Evolutionary conservation across 331 rosid genomes (phyloP), one percentile per base, ranked within the genome.

Genomic region (Erythrophleum ivorense): DNA sequence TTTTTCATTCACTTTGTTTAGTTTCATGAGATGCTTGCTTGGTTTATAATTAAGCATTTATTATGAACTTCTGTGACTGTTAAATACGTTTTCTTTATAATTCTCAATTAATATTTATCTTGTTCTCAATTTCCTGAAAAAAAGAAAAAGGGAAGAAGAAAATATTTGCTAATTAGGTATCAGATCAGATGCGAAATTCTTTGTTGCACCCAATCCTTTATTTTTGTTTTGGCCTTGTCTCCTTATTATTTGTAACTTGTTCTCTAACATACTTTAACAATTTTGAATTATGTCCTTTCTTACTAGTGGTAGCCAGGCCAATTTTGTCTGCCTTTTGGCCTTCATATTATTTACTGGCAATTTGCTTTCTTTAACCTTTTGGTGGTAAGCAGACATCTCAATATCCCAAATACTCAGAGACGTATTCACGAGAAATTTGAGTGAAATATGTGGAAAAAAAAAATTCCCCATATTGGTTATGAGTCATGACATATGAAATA

Each of bases 341-440:
- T 36, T 50, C 74, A 52, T 83, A 10, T 38, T 15, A 24, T 31
- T 24, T 68, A 18, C 64, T 19, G 65, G 36, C 54, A 33, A 49
- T 69, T 83, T 52, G 14, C 55, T 1, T 36, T 76, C 59, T 69
- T 19, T 59, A 70, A 59, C 67, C 85, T 77, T 78, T 43, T 13
- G 54, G 54, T 60, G 2, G 15, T 59, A 13, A 24, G 66, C 24
- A 16, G 40, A 24, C 36, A 60, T 60, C 66, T 24, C 38, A 24
- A 29, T 3, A 29, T 60, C 66, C 40, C 66, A 24, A 24, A 60
- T 24, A 60, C 38, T 59, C 10, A 0, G 40, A 60, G 13, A 24
- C 40, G 40, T 11, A 10, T 60, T 11, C 7, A 12, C 3, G 2
- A 60, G 66, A 60, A 29, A 60, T 60, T 60, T 10, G 40, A 10